A percentile compares a stretch with the other conserved stretches of the same genome.
phyloP scores from a whole-genome alignment of 495 filamentous ascomycete species.

The Emericellopsis terricola region DNA sequence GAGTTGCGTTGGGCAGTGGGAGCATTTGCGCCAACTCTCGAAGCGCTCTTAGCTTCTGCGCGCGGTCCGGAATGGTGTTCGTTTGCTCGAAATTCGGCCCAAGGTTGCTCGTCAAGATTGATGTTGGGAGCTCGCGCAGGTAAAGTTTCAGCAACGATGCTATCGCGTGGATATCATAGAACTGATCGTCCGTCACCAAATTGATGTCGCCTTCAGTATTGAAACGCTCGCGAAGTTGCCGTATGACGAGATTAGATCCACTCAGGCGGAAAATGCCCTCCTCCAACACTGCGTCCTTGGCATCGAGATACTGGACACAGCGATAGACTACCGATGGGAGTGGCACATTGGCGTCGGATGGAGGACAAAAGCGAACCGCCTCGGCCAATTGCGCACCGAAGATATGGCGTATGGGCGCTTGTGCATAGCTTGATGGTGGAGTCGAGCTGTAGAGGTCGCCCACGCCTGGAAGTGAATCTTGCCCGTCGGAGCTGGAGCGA shows the following conservation, averaged over 20 bases:
- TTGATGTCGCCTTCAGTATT: conserved; percentile 90
- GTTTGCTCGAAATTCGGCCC: conserved; percentile 72
- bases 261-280: conserved; percentile 95
- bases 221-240: conserved; percentile 75
- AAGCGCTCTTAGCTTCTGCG: conserved; percentile 67
- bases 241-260: conserved; percentile 87
- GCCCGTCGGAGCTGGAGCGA: conserved; percentile 27
- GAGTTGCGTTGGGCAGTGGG: conserved; percentile 58
- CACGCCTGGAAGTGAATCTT: conserved; percentile 25
- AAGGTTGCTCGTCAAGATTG: conserved; percentile 77
- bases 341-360: conserved; percentile 47
- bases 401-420: conserved; percentile 46
- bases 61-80: conserved; percentile 58
- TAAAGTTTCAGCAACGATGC: conserved; percentile 91
- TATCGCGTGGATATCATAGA: conserved; percentile 91
- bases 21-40: conserved; percentile 70
- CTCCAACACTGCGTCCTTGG: conserved; percentile 65
- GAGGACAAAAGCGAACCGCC: conserved; percentile 64
- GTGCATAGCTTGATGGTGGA: conserved; percentile 21
- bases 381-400: conserved; percentile 81
- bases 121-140: conserved; percentile 76
- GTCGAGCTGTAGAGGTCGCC: conserved; percentile 8
- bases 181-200: conserved; percentile 62
- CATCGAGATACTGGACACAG: conserved; percentile 82
- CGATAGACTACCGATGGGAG: conserved; percentile 94